Percentiles rank a stretch among this genome's conserved stretches.
Evolutionary conservation across 2,329 filamentous ascomycete species (phyloP).

Genomic region (Cladorrhinum sp.): DNA sequence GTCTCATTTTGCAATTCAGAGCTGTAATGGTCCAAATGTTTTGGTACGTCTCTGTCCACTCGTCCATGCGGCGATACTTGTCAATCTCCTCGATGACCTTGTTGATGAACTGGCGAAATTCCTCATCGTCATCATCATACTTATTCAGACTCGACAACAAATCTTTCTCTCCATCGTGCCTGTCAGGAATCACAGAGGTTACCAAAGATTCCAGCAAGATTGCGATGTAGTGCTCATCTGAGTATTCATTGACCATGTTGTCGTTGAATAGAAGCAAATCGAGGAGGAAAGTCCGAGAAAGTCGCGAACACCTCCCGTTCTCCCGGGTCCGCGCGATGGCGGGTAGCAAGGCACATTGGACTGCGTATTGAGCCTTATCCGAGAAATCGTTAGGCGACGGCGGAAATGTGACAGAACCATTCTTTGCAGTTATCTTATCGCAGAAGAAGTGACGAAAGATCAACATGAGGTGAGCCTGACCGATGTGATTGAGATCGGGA

Average conservation of each 20-base stretch:
- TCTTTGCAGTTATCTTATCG: slow-evolving; percentile 43
- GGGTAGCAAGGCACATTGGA: slow-evolving; percentile 78
- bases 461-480: slow-evolving; percentile 78
- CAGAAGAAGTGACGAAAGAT: slow-evolving; percentile 89
- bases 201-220: slow-evolving; percentile 66
- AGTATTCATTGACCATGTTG: slow-evolving; percentile 84
- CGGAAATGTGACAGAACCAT: slow-evolving; percentile 62
- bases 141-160: slow-evolving; percentile 35
- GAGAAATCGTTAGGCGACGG: slow-evolving; percentile 88
- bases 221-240: slow-evolving; percentile 85
- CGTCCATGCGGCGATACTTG: slow-evolving; percentile 63
- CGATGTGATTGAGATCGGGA: slow-evolving; percentile 69
- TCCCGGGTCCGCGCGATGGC: slow-evolving; percentile 79
- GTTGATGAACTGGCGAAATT: slow-evolving; percentile 46
- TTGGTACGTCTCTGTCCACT: slow-evolving; percentile 66
- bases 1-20: slow-evolving; percentile 56
- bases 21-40: slow-evolving; percentile 64
- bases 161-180: slow-evolving; percentile 34
- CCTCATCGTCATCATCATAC: slow-evolving; percentile 45
- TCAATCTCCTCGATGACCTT: slow-evolving; percentile 62
- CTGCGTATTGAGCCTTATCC: slow-evolving; percentile 78
- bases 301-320: slow-evolving; percentile 72
- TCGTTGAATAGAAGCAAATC: slow-evolving; percentile 93
- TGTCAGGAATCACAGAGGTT: slow-evolving; percentile 53
- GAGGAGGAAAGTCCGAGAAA: slow-evolving; percentile 78